Conservation (phyloP, 306 rosid species). For the Vigna trinervia region DNA sequence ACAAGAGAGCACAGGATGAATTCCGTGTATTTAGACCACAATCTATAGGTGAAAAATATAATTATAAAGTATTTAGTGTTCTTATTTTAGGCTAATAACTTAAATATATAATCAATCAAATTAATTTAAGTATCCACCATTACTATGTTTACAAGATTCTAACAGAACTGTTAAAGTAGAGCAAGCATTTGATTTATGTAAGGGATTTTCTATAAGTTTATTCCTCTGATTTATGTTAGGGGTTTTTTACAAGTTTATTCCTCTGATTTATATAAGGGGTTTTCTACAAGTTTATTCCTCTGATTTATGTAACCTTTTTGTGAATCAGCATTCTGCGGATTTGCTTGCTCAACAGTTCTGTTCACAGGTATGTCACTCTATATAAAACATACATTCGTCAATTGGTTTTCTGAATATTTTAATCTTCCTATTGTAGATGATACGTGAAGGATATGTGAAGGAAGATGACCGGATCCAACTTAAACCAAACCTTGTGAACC, state of each 20-base stretch:
- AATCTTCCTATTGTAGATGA: constrained; percentile 62
- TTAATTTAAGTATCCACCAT: no score
- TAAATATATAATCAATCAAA: no score
- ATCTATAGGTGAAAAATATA: no score
- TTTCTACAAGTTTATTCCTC: no score
- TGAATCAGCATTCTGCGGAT: constrained; percentile 88
- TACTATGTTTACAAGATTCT: no score
- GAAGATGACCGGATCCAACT: constrained; percentile 64
- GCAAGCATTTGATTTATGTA: not conserved
- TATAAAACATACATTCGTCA: not conserved
- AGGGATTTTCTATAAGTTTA: no score
- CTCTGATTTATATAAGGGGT: no score
- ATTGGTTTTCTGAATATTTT: constrained; percentile 17
- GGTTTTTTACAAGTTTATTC: not conserved
- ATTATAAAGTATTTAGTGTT: no score
- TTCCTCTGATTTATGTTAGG: not conserved
- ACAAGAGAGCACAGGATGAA: no score
- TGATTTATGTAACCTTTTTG: constrained; percentile 41
- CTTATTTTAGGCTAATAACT: no score
- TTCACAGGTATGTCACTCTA: constrained; percentile 66
- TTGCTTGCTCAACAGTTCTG: constrained; percentile 76
- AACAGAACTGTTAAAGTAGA: not conserved
- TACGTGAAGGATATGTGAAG: constrained; percentile 64
- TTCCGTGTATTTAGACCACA: no score
- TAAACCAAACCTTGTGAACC: constrained; percentile 59